Evolutionary conservation across 2,329 filamentous ascomycete species (phyloP), one percentile per base, ranked within the genome.

Genomic region (Colletotrichum simmondsii): DNA sequence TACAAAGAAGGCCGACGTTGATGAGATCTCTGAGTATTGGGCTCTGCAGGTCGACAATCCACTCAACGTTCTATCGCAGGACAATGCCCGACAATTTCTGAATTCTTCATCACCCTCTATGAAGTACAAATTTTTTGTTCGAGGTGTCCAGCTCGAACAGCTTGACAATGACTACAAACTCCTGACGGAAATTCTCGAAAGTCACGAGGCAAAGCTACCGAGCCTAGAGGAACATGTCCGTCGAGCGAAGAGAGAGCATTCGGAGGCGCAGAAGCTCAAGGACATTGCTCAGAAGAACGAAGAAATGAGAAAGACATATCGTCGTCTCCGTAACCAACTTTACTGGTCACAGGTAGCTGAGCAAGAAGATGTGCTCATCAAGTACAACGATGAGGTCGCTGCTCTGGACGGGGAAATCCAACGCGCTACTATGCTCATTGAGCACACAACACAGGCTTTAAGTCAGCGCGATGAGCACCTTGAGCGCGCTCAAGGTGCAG

Each of bases 111-210:
- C 91, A 2, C 90, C 95, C 0, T 85, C 90, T 4, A 92, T 96
- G 73, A 99, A 99, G 81, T 99, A 98, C 87, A 97, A 94, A 76
- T 98, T 98, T 79, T 99, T 99, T 79, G 90, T 98, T 73, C 95
- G 95, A 77, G 97, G 97, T 30, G 97, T 98, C 0, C 95, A 98
- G 78, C 89, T 99, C 1, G 95, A 98, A 80, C 93, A 96, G 77
- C 88, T 99, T 11, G 95, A 98, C 80, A 92, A 94, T 74, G 97
- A 99, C 79, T 99, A 99, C 81, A 90, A 92, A 71, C 86, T 98
- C 70, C 91, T 98, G 16, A 91, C 93, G 73, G 93, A 97, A 75
- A 92, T 90, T 4, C 87, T 97, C 24, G 93, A 98, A 75, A 90
- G 90, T 42, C 94, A 92, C 71, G 88, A 92, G 68, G 86, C 85